Evolutionary conservation across 1,284 basidiomycete species (phyloP).

Genomic region (Nidula niveotomentosa): DNA sequence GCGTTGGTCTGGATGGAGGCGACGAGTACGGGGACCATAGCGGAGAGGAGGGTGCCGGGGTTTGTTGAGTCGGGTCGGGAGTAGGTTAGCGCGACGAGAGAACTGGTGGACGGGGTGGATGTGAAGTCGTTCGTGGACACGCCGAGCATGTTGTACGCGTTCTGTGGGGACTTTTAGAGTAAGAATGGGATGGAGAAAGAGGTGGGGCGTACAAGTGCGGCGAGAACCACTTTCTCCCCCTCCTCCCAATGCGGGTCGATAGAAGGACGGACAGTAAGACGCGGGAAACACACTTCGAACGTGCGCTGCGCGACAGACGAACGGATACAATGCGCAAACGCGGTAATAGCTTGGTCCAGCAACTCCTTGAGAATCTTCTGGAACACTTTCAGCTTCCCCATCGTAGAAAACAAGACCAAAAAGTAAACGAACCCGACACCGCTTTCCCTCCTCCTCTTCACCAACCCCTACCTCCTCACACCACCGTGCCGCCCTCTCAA

Average conservation of each 20-base stretch:
- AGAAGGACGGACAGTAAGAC: slow-evolving; percentile 32
- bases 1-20: slow-evolving; percentile 50
- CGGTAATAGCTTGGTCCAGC: slow-evolving; percentile 36
- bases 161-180: slow-evolving; percentile 13
- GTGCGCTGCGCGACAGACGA: slow-evolving; percentile 44
- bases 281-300: slow-evolving; percentile 47
- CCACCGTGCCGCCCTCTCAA: slow-evolving; percentile 30
- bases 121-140: slow-evolving; percentile 6
- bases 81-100: slow-evolving; percentile 51
- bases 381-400: background rate
- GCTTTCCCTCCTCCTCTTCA: slow-evolving; percentile 13
- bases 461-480: no score
- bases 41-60: slow-evolving; percentile 24
- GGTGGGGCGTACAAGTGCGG: slow-evolving; percentile 36
- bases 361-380: slow-evolving; percentile 41
- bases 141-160: slow-evolving; percentile 21
- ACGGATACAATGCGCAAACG: slow-evolving; percentile 37
- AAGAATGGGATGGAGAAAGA: slow-evolving; percentile 1
- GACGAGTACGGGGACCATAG: slow-evolving; percentile 44
- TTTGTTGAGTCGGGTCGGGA: slow-evolving; percentile 17
- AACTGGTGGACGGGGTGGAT: slow-evolving; percentile 26
- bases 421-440: slow-evolving; percentile 22
- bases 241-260: slow-evolving; percentile 32
- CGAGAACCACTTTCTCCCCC: slow-evolving; percentile 33
- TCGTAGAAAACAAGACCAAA: background rate